phyloP scores from a whole-genome alignment of 352 stramenopile genomes.

The Blastocystis sp. region DNA sequence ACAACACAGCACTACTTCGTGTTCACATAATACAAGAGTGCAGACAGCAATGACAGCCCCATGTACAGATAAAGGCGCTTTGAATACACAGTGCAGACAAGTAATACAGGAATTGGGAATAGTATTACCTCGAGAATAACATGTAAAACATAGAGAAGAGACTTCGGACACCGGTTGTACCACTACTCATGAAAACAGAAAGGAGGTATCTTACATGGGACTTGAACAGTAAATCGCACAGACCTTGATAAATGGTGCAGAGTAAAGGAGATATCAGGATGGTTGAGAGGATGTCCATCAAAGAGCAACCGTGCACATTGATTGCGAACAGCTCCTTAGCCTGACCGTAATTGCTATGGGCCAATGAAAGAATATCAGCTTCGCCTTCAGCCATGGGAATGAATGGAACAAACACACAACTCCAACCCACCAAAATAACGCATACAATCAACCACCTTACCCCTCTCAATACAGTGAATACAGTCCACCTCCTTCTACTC shows the following conservation, averaged over 20 bases:
- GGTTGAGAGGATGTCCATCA: constrained; percentile 33
- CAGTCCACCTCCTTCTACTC: constrained; percentile 37
- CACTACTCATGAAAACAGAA: background rate
- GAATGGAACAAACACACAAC: no score
- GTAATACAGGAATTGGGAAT: constrained; percentile 6
- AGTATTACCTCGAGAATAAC: constrained; percentile 21
- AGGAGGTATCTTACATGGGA: background rate
- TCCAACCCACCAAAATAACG: constrained; percentile 8
- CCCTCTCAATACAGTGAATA: background rate
- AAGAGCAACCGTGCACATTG: constrained; percentile 29
- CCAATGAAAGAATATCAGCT: background rate
- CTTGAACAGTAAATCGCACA: constrained; percentile 15
- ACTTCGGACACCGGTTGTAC: background rate
- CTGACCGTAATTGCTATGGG: constrained; percentile 15
- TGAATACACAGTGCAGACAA: constrained; percentile 23
- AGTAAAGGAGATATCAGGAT: constrained; percentile 11
- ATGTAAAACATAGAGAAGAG: constrained; percentile 4
- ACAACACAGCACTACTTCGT: background rate
- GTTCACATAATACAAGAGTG: constrained; percentile 1
- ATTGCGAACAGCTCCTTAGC: constrained; percentile 45
- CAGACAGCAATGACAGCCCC: background rate
- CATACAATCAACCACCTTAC: constrained; percentile 20
- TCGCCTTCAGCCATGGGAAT: background rate
- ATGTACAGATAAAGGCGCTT: constrained; percentile 17
- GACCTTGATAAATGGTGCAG: constrained; percentile 28